Evolutionary conservation across 1,284 basidiomycete genomes (phyloP), one percentile per base, ranked within the genome.

Genomic region (Porodaedalea pini): DNA sequence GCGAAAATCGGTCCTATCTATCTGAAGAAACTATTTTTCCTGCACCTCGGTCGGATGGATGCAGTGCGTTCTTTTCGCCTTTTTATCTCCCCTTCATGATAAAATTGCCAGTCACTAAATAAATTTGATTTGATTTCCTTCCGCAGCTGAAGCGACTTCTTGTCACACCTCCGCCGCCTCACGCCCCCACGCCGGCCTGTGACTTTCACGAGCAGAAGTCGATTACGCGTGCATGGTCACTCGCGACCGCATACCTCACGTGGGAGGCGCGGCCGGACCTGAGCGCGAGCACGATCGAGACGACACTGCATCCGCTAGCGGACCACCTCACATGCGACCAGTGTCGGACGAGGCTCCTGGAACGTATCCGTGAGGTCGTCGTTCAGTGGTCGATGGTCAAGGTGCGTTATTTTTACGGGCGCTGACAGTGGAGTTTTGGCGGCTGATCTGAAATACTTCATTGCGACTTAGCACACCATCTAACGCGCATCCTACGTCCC

Each of bases 301-400:
- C 79, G 4, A 80, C 85, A 23, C 71, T 86, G 19, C 73, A 73
- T 19, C 83, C 83, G 2, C 67, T 86, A 27, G 76, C 75, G 40
- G 82, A 83, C 34, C 82, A 82, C 61, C 66, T 86, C 11, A 70
- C 74, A 21, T 86, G 84, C 64, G 79, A 83, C 23, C 73, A 81
- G 27, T 91, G 88, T 68, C 80, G 79, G 62, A 66, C 72, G 53
- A 72, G 79, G 2, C 75, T 91, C 19, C 71, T 77, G 52, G 83
- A 86, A 40, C 80, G 88, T 29, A 80, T 90, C 52, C 84, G 82
- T 68, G 78, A 78, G 57, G 74, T 91, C 41, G 72, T 88, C 43
- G 70, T 84, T 19, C 86, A 90, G 65, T 91, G 88, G 88, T 85
- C 88, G 6, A 74, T 83, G 36, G 85, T 91, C 45, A 90, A 88